Base-by-base conservation (phyloP, 495 filamentous ascomycete species). In the Penicilliopsis zonata region DNA sequence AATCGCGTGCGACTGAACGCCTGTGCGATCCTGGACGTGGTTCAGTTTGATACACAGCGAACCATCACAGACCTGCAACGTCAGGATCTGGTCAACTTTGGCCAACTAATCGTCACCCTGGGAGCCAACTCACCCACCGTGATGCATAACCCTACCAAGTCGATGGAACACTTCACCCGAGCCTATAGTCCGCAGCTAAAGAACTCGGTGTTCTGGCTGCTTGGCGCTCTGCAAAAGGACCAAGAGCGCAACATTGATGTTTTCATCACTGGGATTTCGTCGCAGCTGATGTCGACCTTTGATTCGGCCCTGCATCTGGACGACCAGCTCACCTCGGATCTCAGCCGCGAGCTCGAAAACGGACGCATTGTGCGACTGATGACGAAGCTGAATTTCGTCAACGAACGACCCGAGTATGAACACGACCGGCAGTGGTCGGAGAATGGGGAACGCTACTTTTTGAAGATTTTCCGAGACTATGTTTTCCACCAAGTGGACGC, bases 381-480 rank as follows among this genome's bases (percentile, higher is more conserved):
- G 55, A 72, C 75, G 34, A 98, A 98, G 53, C 59, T 98, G 26
- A 78, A 77, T 33, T 68, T 80, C 34, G 73, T 98, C 42, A 84
- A 83, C 44, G 90, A 96, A 46, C 78, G 90, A 3, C 85, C 83
- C 2, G 88, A 95, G 46, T 77, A 78, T 34, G 80, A 83, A 14
- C 67, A 74, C 16, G 73, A 82, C 31, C 61, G 61, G 12, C 69
- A 74, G 30, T 96, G 86, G 86, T 79, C 82, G 9, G 86, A 94
- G 53, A 87, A 73, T 13, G 86, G 86, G 2, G 82, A 93, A 40
- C 72, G 86, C n/a, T 93, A 92, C 48, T 78, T 76, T 43, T 58
- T 96, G 33, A 92, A 92, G 56, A 67, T 98, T 19, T 95, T 96
- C 66, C 76, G 90, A 26, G 92, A 98, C 54, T 95, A 92, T 38